phyloP scores from a whole-genome alignment of 352 stramenopile species.

The Saprolegnia diclina region DNA sequence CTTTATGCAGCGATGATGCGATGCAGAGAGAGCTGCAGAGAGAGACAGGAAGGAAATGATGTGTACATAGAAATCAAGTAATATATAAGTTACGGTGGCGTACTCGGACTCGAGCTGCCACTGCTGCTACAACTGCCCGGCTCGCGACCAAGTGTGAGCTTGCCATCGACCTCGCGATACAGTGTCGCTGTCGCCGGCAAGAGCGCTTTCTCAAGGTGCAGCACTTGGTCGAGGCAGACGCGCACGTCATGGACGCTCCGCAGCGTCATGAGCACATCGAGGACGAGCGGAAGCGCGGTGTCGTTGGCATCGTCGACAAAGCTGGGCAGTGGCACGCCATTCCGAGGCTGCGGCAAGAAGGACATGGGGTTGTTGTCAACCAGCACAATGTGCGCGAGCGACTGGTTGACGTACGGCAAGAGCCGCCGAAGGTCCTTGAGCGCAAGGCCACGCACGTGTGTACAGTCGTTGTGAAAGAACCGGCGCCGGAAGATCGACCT shows the following conservation, averaged over 20 bases:
- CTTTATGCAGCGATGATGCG: too few species aligned
- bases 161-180: too few species aligned
- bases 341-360: slow-evolving; percentile 76
- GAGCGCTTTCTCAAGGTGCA: slow-evolving; percentile 73
- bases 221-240: slow-evolving; percentile 64
- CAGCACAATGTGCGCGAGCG: slow-evolving; percentile 43
- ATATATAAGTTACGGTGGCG: too few species aligned
- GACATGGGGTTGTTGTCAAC: slow-evolving; percentile 85
- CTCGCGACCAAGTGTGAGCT: too few species aligned
- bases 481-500: background rate
- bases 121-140: too few species aligned
- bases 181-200: too few species aligned
- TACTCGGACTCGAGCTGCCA: too few species aligned
- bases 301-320: slow-evolving; percentile 82
- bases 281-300: slow-evolving; percentile 52
- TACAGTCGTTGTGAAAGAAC: background rate
- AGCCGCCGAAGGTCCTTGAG: slow-evolving; percentile 1
- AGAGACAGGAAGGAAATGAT: too few species aligned
- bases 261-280: slow-evolving; percentile 68
- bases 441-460: background rate
- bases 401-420: background rate
- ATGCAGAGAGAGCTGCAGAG: too few species aligned
- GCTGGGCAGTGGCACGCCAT: slow-evolving; percentile 77
- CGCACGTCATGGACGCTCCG: slow-evolving; percentile 66
- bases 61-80: too few species aligned